Conservation (phyloP, 495 filamentous ascomycete species). For the Aspergillus ellipticus region DNA sequence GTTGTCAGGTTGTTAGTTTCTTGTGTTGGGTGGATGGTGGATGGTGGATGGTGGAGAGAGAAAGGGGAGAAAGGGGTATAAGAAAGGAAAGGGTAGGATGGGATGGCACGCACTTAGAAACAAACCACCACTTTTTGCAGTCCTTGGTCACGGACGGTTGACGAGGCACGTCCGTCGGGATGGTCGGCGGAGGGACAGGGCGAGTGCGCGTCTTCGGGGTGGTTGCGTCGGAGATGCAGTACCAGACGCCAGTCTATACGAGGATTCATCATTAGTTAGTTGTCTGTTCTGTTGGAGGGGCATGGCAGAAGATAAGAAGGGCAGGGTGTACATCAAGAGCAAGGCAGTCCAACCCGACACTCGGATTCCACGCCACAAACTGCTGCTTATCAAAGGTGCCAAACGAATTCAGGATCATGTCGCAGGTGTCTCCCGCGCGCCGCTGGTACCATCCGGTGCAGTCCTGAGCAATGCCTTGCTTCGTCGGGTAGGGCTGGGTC, state of each 20-base stretch:
- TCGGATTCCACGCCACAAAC: constrained; percentile 22
- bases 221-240: neutral
- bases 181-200: neutral
- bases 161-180: neutral
- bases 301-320: too few relatives aligned
- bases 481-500: constrained; percentile 15
- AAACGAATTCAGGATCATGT: constrained; percentile 11
- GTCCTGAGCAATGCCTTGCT: constrained; percentile 9
- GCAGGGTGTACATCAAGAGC: constrained; percentile 7
- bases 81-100: too few relatives aligned
- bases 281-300: neutral
- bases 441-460: constrained; percentile 20
- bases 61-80: neutral
- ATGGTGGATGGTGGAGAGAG: neutral
- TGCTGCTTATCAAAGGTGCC: constrained; percentile 19
- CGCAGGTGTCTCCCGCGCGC: constrained; percentile 11
- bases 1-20: neutral
- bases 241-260: neutral
- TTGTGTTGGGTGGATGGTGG: neutral
- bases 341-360: constrained; percentile 12
- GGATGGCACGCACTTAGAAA: neutral
- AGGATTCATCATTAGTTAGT: neutral
- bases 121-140: neutral
- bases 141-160: neutral
- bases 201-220: neutral